Percentiles rank a stretch among this genome's conserved stretches.
Conservation (phyloP, 495 filamentous ascomycete species). For the Penicillium odoratum region DNA sequence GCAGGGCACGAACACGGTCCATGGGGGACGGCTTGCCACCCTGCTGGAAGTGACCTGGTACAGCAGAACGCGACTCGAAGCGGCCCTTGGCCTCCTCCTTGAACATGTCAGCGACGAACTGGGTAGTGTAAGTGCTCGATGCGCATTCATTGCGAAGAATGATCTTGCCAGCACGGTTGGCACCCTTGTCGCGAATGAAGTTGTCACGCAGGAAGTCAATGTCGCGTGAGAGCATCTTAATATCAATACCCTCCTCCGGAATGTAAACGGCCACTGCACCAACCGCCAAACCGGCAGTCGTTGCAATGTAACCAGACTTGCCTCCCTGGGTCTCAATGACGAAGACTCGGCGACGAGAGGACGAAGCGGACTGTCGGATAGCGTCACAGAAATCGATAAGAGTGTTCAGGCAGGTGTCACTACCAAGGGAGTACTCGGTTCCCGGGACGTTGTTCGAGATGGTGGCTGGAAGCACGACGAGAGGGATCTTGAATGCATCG, state of each 20-base stretch:
- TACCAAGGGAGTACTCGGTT: constrained; percentile 94
- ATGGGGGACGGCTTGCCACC: constrained; percentile 91
- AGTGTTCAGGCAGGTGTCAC: constrained; percentile 97
- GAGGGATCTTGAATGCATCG: constrained; percentile 87
- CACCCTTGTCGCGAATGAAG: constrained; percentile 84
- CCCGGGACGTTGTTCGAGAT: constrained; percentile 98
- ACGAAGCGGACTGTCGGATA: constrained; percentile 94
- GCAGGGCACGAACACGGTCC: constrained; percentile 90
- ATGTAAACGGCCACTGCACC: constrained; percentile 97
- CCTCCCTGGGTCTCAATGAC: constrained; percentile 98
- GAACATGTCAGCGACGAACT: constrained; percentile 93
- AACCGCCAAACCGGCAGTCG: constrained; percentile 82
- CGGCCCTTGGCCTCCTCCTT: constrained; percentile 86
- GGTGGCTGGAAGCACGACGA: constrained; percentile 90
- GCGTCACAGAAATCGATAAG: constrained; percentile 94
- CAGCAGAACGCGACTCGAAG: constrained; percentile 90
- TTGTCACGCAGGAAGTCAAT: constrained; percentile 86
- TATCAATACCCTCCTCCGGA: constrained; percentile 91
- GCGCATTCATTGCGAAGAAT: constrained; percentile 94
- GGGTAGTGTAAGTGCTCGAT: constrained; percentile 84
- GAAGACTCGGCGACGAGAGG: constrained; percentile 89
- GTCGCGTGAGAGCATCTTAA: constrained; percentile 89
- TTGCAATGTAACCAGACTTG: constrained; percentile 90
- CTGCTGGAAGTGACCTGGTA: constrained; percentile 96
- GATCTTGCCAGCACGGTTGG: constrained; percentile 87